These are phyloP conservation scores for Ampelocalamus luodianensis DNA, from an alignment of 176 grass and related monocot species.

Conservation along the genomic window DNA sequence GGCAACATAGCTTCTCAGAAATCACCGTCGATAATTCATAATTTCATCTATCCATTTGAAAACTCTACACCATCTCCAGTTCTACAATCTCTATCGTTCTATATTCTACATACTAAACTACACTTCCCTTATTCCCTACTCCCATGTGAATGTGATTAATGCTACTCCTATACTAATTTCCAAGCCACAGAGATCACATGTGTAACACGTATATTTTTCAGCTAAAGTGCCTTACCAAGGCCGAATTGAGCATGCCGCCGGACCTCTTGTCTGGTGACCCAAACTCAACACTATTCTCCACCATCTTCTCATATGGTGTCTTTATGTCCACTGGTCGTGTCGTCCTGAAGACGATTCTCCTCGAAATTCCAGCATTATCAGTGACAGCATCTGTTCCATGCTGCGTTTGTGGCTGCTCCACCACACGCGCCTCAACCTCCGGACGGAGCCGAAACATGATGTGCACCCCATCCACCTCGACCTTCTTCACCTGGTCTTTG, in stretches of 20 bases:
- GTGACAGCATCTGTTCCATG: constrained; percentile 50
- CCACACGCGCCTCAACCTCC: constrained; percentile 43
- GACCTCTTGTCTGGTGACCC: constrained; percentile 91
- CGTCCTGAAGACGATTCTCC: constrained; percentile 76
- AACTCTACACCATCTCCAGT: neutral
- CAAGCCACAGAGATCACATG: neutral
- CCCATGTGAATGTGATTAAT: neutral
- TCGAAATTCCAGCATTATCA: constrained; percentile 57
- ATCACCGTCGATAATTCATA: neutral
- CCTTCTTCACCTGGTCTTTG: constrained; percentile 91
- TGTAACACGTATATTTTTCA: constrained; percentile 2
- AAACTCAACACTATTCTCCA: constrained; percentile 93
- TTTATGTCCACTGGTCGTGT: constrained; percentile 90
- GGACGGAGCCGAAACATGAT: constrained; percentile 84
- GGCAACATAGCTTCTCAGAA: neutral
- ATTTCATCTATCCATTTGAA: constrained; percentile 4
- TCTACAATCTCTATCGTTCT: neutral
- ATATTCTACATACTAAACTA: constrained; percentile 11
- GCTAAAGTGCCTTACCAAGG: constrained; percentile 62
- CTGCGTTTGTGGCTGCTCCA: constrained; percentile 36
- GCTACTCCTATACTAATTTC: neutral
- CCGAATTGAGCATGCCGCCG: constrained; percentile 88
- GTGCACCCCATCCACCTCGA: constrained; percentile 95
- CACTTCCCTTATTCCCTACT: neutral
- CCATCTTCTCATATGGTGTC: constrained; percentile 98